phyloP scores from a whole-genome alignment of 2,329 filamentous ascomycete genomes.

The Zymoseptoria crescenta region DNA sequence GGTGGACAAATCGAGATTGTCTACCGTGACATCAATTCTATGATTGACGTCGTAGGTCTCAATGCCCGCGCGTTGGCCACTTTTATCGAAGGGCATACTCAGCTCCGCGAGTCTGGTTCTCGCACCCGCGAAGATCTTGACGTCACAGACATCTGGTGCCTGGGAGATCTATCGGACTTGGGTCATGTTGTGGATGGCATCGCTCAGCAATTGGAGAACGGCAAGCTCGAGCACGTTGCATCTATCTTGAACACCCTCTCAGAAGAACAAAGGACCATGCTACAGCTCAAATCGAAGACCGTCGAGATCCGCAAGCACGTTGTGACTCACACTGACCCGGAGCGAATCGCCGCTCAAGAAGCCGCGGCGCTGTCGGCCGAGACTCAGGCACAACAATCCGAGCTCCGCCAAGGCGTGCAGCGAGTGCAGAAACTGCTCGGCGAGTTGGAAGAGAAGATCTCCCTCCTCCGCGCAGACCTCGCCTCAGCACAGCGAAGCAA shows the following conservation, averaged over 20 bases:
- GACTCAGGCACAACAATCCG: slow-evolving; percentile 73
- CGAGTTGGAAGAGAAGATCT: slow-evolving; percentile 72
- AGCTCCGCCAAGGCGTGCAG: slow-evolving; percentile 69
- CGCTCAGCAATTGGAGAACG: slow-evolving; percentile 57
- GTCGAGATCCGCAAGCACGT: slow-evolving; percentile 73
- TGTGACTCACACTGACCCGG: slow-evolving; percentile 59
- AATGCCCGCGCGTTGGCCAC: slow-evolving; percentile 62
- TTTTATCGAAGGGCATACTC: slow-evolving; percentile 59
- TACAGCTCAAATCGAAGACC: slow-evolving; percentile 64
- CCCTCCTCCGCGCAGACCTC: slow-evolving; percentile 70
- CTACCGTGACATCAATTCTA: slow-evolving; percentile 79
- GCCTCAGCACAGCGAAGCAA: slow-evolving; percentile 45
- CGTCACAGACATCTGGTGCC: slow-evolving; percentile 52
- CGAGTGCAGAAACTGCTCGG: slow-evolving; percentile 65
- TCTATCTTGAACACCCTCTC: slow-evolving; percentile 58
- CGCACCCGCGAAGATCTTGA: slow-evolving; percentile 56
- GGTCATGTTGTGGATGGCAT: slow-evolving; percentile 45
- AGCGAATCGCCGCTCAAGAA: slow-evolving; percentile 55
- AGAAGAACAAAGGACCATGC: slow-evolving; percentile 61
- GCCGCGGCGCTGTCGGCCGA: slow-evolving; percentile 75
- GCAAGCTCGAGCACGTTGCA: slow-evolving; percentile 60
- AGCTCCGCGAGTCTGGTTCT: slow-evolving; percentile 42
- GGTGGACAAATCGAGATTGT: slow-evolving; percentile 44
- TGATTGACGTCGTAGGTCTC: slow-evolving; percentile 87
- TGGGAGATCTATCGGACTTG: slow-evolving; percentile 68